A percentile compares a stretch with the other conserved stretches of the same genome.
Conservation (phyloP, 1,284 basidiomycete genomes). For the Leucoagaricus sp. region DNA sequence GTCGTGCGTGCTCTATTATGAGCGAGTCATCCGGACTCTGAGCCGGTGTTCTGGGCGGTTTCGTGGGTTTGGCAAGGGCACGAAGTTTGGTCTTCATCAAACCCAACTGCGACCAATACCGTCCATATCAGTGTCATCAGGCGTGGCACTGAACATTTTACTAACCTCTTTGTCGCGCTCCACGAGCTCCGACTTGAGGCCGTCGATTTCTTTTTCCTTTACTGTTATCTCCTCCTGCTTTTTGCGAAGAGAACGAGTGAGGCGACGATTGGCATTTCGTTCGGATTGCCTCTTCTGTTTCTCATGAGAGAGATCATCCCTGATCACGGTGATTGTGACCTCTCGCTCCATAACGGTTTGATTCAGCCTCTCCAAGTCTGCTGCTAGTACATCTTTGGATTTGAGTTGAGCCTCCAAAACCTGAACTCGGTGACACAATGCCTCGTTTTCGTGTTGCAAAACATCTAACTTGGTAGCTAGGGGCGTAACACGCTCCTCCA, state of each 20-base stretch:
- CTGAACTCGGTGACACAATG: slow-evolving; percentile 5
- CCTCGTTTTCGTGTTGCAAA: not conserved
- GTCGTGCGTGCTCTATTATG: slow-evolving; percentile 5
- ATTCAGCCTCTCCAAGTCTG: slow-evolving; percentile 1
- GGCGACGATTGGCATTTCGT: slow-evolving; percentile 7
- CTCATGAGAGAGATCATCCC: slow-evolving; percentile 2
- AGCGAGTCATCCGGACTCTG: slow-evolving; percentile 10
- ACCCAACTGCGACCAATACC: not conserved
- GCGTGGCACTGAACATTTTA: not conserved
- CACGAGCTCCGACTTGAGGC: not conserved
- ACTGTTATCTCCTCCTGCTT: slow-evolving; percentile 7
- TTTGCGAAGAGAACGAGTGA: slow-evolving; percentile 11
- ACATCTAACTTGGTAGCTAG: slow-evolving; percentile 4
- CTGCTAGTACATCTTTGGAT: slow-evolving; percentile 4
- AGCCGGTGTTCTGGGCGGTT: not conserved
- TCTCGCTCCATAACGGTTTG: slow-evolving; percentile 1
- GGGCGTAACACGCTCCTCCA: slow-evolving; percentile 14
- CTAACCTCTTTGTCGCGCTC: slow-evolving; percentile 13
- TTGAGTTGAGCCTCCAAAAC: slow-evolving; percentile 4
- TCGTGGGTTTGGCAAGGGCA: slow-evolving; percentile 1
- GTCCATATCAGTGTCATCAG: not conserved
- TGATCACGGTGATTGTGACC: not conserved
- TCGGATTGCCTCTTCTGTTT: slow-evolving; percentile 9
- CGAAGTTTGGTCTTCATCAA: slow-evolving; percentile 11
- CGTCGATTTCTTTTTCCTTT: slow-evolving; percentile 6